Evolutionary conservation across 176 grass and related monocot genomes (phyloP), one percentile per base, ranked within the genome.

Genomic region (Rhynchospora tenuis): DNA sequence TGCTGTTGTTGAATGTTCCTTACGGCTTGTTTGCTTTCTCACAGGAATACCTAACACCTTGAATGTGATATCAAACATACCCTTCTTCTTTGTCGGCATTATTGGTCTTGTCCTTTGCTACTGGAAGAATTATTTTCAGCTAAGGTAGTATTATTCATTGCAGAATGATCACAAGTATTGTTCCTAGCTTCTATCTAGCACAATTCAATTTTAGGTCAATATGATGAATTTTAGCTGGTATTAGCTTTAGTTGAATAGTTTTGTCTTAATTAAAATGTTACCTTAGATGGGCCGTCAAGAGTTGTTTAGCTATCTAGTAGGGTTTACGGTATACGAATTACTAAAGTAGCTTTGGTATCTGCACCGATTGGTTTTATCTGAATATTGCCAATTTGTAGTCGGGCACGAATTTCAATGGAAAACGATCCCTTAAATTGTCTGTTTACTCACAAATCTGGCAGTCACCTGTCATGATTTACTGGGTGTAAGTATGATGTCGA

Each of bases 61-160:
- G 84, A 93, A 95, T 73, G 95, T 95, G 29, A 76, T 98, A 31
- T 98, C 95, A 29, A 98, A 95, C 51, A 88, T 98, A 73, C 95
- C 95, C 7, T 98, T 98, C 88, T 83, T 98, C 59, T 93, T 94
- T 27, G 89, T 95, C 9, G 92, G 95, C 0, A 12, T 95, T 11
- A 65, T 65, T 0, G 92, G 92, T 17, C 79, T 98, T 52, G 29
- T 94, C 83, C 20, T 98, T 75, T 93, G 90, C 88, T 90, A 90
- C 73, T 89, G 90, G 85, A 86, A 84, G 12, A 87, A 94, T 75
- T 94, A 89, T 72, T 98, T 98, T 84, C 90, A 85, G 50, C 87
- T 94, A 85, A 94, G 89, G 95, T 98, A 64, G 48, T 54, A 13
- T 76, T 54, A 13, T 76, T 76, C 55, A 0, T 14, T 76, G 50